A percentile compares a stretch with the other conserved stretches of the same genome.
Evolutionary conservation across 805 yeast genomes (phyloP).

Genomic region (Maudiozyma saulgeensis): DNA sequence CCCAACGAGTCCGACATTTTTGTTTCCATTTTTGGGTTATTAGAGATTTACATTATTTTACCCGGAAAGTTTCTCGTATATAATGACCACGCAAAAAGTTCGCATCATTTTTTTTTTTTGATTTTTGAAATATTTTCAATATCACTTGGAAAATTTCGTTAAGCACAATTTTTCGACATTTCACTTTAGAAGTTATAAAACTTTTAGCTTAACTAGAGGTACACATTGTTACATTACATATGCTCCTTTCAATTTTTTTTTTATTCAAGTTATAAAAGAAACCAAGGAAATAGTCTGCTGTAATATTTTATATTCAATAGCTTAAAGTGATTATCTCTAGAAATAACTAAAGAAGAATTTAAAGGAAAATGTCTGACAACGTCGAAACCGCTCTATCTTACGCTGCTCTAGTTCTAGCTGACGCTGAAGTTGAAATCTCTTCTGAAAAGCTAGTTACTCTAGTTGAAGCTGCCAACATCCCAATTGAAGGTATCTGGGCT

Average conservation of each 20-base stretch:
- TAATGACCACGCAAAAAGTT: conserved; percentile 5
- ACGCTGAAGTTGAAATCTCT: conserved; percentile 90
- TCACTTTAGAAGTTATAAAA: background rate
- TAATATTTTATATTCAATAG: conserved; percentile 10
- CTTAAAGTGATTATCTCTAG: conserved; percentile 31
- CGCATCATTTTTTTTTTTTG: background rate
- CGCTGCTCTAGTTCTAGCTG: conserved; percentile 98
- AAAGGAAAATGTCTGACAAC: conserved; percentile 32
- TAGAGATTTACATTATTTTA: no score
- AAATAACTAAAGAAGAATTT: conserved; percentile 1
- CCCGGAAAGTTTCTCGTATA: background rate
- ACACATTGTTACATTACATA: background rate
- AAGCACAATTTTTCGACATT: conserved; percentile 13
- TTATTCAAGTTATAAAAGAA: background rate
- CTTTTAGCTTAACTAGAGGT: background rate
- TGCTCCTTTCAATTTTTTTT: background rate
- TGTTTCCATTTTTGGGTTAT: no score
- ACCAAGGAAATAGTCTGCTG: conserved; percentile 31
- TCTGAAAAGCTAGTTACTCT: conserved; percentile 67
- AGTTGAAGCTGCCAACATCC: conserved; percentile 58
- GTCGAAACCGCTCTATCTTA: conserved; percentile 84
- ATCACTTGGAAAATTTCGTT: background rate
- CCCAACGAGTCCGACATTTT: no score
- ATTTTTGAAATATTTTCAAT: background rate
- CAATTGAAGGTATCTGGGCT: conserved; percentile 71